Percentiles rank a stretch among this genome's conserved stretches.
Evolutionary conservation across 176 grass and related monocot genomes (phyloP).

Genomic region (Rhynchospora pubera): DNA sequence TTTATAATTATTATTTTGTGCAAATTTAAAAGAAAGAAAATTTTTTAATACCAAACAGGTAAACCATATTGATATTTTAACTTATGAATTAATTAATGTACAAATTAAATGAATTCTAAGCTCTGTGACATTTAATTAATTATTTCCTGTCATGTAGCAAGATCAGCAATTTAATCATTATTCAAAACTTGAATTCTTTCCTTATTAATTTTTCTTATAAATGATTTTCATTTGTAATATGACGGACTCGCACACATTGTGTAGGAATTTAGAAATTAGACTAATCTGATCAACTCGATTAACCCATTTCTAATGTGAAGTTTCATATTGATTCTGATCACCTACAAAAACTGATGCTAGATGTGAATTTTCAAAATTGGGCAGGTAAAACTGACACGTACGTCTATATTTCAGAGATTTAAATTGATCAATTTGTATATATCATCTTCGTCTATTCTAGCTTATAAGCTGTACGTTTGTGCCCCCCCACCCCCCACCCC

Average conservation of each 20-base stretch:
- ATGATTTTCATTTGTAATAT: too few species aligned
- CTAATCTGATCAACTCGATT: neutral
- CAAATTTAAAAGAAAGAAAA: neutral
- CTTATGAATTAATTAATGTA: neutral
- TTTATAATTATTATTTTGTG: neutral
- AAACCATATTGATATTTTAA: neutral
- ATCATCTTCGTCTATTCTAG: too few species aligned
- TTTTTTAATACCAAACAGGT: neutral
- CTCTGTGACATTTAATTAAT: neutral
- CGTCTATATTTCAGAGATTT: too few species aligned
- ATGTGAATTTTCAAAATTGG: too few species aligned
- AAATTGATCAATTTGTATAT: too few species aligned
- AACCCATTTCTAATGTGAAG: neutral
- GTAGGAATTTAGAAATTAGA: neutral
- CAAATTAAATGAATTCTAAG: neutral
- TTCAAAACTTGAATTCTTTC: neutral
- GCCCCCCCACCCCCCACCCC: too few species aligned
- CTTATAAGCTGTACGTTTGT: too few species aligned
- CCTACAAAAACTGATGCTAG: neutral
- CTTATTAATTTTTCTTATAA: too few species aligned
- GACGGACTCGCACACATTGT: too few species aligned
- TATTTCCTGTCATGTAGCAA: neutral
- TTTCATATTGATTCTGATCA: neutral
- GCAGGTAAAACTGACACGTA: too few species aligned
- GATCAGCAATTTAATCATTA: neutral